These are phyloP conservation scores for Actinomortierella ambigua DNA, from an alignment of 371 early-diverging fungal species.

Conservation along the genomic window DNA sequence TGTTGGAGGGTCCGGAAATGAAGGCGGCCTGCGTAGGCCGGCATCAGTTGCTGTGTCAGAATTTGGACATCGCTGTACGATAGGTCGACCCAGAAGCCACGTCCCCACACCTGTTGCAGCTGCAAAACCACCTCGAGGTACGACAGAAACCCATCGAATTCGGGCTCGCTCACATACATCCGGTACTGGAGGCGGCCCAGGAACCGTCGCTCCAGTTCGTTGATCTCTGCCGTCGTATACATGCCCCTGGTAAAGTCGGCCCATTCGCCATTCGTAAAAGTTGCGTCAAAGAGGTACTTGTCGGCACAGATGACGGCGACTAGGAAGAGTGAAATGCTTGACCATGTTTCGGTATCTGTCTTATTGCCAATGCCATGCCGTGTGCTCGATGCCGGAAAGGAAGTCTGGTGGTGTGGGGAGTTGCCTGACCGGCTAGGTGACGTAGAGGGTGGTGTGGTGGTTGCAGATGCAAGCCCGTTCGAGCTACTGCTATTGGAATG, in stretches of 20 bases:
- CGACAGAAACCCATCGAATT: conserved; percentile 52
- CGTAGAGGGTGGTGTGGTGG: conserved; percentile 5
- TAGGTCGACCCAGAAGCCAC: conserved; percentile 26
- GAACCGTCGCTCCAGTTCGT: conserved; percentile 53
- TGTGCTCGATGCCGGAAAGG: conserved; percentile 1
- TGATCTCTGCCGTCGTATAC: conserved; percentile 55
- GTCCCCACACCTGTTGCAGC: conserved; percentile 47
- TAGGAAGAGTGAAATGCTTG: conserved; percentile 39
- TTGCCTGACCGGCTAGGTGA: not conserved
- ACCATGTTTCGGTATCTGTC: conserved; percentile 23
- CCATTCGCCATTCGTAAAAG: conserved; percentile 67
- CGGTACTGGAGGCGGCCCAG: conserved; percentile 50
- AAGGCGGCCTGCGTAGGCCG: conserved; percentile 54
- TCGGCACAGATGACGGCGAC: conserved; percentile 43
- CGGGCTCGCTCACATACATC: conserved; percentile 50
- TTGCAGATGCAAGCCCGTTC: conserved; percentile 2
- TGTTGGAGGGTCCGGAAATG: conserved; percentile 39
- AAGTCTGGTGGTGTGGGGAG: conserved; percentile 3
- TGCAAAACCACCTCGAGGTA: conserved; percentile 56
- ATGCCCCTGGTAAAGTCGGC: conserved; percentile 55
- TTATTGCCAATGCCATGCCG: not conserved
- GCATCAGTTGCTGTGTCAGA: conserved; percentile 51
- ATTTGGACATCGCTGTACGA: conserved; percentile 59
- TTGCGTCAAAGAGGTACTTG: conserved; percentile 51
- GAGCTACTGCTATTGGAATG: not conserved